Evolutionary conservation across 441 rosid species (phyloP).

Genomic region (Lepidium campestre): DNA sequence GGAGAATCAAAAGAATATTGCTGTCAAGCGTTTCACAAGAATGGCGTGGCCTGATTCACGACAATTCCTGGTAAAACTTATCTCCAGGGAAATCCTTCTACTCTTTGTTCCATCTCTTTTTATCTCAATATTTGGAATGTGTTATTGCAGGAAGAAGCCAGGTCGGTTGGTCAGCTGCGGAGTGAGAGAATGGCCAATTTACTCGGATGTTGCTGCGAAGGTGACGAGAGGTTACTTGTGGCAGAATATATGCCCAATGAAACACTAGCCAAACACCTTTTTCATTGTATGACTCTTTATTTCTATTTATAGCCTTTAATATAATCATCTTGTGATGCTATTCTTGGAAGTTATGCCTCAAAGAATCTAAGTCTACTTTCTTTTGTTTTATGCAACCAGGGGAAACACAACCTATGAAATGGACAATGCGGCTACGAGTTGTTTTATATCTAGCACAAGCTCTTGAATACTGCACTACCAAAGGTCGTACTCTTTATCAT

Average conservation of each 20-base stretch:
- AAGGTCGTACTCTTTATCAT: conserved; percentile 53
- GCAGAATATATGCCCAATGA: conserved; percentile 61
- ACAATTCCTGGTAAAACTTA: conserved; percentile 43
- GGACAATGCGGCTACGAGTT: conserved; percentile 72
- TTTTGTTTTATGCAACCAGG: conserved; percentile 27
- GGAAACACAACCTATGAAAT: conserved; percentile 65
- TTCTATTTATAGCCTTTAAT: conserved; percentile 6
- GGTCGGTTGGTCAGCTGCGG: conserved; percentile 52
- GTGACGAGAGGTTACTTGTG: conserved; percentile 53
- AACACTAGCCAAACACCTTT: conserved; percentile 61
- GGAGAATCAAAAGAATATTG: conserved; percentile 50
- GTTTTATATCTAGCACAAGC: conserved; percentile 59
- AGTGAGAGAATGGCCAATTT: conserved; percentile 52
- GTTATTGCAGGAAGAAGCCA: conserved; percentile 62
- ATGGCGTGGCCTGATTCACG: conserved; percentile 61
- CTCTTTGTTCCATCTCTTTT: not conserved
- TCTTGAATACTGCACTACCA: conserved; percentile 50
- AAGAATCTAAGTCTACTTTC: not conserved
- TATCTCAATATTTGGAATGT: not conserved
- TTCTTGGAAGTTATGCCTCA: not conserved
- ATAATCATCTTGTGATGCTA: conserved; percentile 17
- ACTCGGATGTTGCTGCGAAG: conserved; percentile 59
- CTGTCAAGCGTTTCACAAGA: conserved; percentile 56
- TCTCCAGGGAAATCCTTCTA: not conserved
- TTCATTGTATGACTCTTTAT: conserved; percentile 41